Conservation (phyloP, 2,329 filamentous ascomycete genomes). For the Penicillium crustosum region DNA sequence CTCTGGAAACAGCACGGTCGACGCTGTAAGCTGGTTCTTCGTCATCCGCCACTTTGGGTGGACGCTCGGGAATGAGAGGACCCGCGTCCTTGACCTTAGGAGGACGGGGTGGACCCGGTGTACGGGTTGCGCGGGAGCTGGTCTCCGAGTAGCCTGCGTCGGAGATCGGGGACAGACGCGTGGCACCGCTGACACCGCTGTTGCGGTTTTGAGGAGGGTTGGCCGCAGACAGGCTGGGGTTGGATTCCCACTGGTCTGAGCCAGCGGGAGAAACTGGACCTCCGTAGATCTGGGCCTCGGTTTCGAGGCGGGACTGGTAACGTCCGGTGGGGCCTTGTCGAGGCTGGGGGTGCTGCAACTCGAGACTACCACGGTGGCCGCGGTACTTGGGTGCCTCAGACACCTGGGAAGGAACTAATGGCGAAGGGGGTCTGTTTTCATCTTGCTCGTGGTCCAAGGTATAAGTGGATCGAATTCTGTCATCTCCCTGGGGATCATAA, state of each 20-base stretch:
- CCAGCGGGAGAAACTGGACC: slow-evolving; percentile 40
- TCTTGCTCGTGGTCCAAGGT: slow-evolving; percentile 43
- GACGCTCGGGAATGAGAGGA: slow-evolving; percentile 57
- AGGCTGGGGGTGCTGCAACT: slow-evolving; percentile 65
- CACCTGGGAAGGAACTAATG: slow-evolving; percentile 60
- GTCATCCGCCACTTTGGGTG: slow-evolving; percentile 41
- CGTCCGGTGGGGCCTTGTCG: slow-evolving; percentile 61
- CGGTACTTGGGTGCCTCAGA: slow-evolving; percentile 63
- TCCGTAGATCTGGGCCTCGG: slow-evolving; percentile 57
- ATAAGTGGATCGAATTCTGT: slow-evolving; percentile 45
- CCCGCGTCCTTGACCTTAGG: slow-evolving; percentile 58
- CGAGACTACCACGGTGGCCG: slow-evolving; percentile 63
- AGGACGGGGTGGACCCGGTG: slow-evolving; percentile 49
- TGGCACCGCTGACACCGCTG: slow-evolving; percentile 39
- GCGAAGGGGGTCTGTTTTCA: slow-evolving; percentile 56
- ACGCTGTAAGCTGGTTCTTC: slow-evolving; percentile 37
- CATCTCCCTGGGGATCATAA: slow-evolving; percentile 49
- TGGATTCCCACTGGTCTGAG: slow-evolving; percentile 50
- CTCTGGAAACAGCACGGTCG: slow-evolving; percentile 44
- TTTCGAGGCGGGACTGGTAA: slow-evolving; percentile 62
- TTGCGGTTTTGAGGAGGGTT: slow-evolving; percentile 36
- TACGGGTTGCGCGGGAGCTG: slow-evolving; percentile 36
- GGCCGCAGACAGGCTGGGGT: slow-evolving; percentile 40
- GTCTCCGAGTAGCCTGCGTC: slow-evolving; percentile 48
- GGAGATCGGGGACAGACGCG: slow-evolving; percentile 48